These are phyloP conservation scores for Syzygium grande DNA, from an alignment of 345 rosid genomes.

Conservation along the genomic window DNA sequence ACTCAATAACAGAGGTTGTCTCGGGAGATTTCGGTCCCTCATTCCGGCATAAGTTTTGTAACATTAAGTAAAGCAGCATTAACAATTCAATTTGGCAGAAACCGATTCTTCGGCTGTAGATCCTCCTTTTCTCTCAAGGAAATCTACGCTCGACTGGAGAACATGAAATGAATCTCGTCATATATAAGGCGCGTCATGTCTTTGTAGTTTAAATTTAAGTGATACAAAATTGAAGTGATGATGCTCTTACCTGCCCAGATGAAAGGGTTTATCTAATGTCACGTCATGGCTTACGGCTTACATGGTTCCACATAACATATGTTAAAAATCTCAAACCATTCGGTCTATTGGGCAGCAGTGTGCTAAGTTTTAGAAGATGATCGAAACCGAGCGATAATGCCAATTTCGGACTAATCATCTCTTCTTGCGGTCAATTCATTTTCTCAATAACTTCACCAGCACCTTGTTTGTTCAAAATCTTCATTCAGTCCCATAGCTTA, in stretches of 20 bases:
- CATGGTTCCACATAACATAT: neutral
- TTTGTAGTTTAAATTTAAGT: neutral
- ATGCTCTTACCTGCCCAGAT: neutral
- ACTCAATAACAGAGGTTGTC: neutral
- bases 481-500: neutral
- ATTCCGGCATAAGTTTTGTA: neutral
- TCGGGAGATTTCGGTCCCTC: neutral
- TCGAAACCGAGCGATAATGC: neutral
- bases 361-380: neutral
- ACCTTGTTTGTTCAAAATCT: neutral
- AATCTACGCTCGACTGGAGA: neutral
- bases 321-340: neutral
- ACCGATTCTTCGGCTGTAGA: neutral
- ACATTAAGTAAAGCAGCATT: neutral
- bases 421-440: neutral
- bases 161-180: neutral
- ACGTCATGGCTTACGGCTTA: neutral
- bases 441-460: neutral
- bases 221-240: neutral
- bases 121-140: neutral
- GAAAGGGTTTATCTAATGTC: neutral
- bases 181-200: neutral
- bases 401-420: neutral
- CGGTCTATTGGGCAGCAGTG: neutral
- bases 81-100: neutral